These are phyloP conservation scores for Vicia villosa DNA, from an alignment of 306 rosid genomes.

Conservation along the genomic window DNA sequence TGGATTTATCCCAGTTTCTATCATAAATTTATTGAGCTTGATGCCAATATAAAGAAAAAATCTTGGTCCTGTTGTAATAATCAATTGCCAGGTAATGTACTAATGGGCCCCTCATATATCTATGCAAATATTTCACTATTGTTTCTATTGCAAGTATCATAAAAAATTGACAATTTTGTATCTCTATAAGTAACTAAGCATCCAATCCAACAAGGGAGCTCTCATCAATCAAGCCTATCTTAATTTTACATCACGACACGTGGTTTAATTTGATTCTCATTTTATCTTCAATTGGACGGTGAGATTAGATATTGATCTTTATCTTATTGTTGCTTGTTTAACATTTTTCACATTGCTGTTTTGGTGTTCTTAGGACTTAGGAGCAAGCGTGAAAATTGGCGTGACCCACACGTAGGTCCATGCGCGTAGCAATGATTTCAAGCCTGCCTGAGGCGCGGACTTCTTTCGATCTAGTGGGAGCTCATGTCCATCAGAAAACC, in stretches of 20 bases:
- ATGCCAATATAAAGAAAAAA: constrained; percentile 3
- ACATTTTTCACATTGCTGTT: neutral
- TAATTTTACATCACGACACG: constrained; percentile 31
- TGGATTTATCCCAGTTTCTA: constrained; percentile 25
- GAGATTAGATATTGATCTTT: neutral
- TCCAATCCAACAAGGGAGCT: neutral
- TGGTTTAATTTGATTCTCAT: neutral
- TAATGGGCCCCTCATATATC: constrained; percentile 42
- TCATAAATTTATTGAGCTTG: constrained; percentile 27
- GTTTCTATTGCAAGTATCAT: neutral
- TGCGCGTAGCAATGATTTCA: neutral
- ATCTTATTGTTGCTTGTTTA: neutral
- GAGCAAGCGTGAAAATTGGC: neutral
- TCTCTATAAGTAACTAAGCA: no score
- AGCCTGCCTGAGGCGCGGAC: neutral
- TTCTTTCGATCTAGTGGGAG: neutral
- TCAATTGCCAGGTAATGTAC: constrained; percentile 34
- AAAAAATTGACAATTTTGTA: neutral
- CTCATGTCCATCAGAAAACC: neutral
- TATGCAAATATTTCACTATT: neutral
- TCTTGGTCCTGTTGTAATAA: constrained; percentile 9
- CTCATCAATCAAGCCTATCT: neutral
- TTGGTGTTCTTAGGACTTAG: neutral
- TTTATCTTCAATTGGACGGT: constrained; percentile 3
- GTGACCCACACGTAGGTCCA: constrained; percentile 21